Conservation (phyloP, 176 grass and related monocot species). For the Oryza coarctata region DNA sequence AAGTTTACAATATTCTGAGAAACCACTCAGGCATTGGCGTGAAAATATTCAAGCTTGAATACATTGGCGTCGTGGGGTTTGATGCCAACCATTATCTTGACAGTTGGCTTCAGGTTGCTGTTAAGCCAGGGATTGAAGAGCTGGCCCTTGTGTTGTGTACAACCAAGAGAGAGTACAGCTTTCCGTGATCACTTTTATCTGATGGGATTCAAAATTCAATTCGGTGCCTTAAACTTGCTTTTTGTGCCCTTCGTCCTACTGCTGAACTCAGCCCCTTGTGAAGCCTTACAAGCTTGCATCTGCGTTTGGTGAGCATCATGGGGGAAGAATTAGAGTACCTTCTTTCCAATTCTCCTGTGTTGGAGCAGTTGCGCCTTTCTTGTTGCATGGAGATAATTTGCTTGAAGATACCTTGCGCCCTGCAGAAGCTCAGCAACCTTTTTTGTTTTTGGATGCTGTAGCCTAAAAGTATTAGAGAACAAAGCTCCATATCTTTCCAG, state of each 20-base stretch:
- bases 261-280: background rate
- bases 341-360: background rate
- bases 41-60: background rate
- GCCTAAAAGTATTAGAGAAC: background rate
- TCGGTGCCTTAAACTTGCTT: background rate
- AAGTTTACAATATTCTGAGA: slow-evolving; percentile 8
- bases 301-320: background rate
- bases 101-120: slow-evolving; percentile 14
- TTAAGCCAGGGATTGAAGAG: slow-evolving; percentile 13
- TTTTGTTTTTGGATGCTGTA: background rate
- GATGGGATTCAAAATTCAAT: background rate
- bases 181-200: background rate
- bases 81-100: background rate
- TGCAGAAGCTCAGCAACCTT: background rate
- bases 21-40: slow-evolving; percentile 5
- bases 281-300: background rate
- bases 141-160: background rate
- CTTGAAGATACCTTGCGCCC: background rate
- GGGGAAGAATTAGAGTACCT: background rate
- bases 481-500: background rate
- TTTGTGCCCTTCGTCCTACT: background rate
- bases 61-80: background rate
- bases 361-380: background rate
- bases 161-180: background rate
- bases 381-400: background rate